phyloP scores from a whole-genome alignment of 345 rosid genomes.

The Hirschfeldia incana region DNA sequence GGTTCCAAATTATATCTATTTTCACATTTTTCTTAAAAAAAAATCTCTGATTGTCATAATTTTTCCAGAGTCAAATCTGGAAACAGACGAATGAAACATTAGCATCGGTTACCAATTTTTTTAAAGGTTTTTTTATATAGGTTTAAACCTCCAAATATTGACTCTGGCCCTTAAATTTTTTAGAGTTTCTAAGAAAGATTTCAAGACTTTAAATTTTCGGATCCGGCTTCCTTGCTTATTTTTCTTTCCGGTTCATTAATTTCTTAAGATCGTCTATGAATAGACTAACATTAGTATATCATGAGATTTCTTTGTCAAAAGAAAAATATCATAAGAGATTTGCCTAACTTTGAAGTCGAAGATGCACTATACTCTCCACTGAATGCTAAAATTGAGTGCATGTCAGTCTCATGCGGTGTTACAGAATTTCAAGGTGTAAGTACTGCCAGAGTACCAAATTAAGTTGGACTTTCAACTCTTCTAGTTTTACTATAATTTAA shows the following conservation, averaged over 20 bases:
- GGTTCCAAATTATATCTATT: background rate
- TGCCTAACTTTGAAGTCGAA: constrained; percentile 15
- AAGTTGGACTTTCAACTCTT: background rate
- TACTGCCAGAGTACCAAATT: constrained; percentile 16
- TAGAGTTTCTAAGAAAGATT: no score
- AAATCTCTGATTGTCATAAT: background rate
- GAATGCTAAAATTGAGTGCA: background rate
- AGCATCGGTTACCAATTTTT: no score
- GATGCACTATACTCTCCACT: constrained; percentile 14
- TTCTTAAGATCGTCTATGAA: background rate
- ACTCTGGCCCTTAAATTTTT: no score
- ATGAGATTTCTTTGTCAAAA: background rate
- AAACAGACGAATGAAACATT: no score
- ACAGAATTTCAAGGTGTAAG: background rate
- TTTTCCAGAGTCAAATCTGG: background rate
- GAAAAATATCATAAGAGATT: background rate
- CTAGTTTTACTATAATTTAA: background rate
- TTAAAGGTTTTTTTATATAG: no score
- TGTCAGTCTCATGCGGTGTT: background rate
- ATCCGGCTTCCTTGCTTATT: background rate
- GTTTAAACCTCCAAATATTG: no score
- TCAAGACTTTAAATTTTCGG: no score
- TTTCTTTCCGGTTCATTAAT: background rate
- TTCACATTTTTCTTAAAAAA: background rate
- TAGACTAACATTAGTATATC: background rate